Evolutionary conservation across 2,329 filamentous ascomycete genomes (phyloP), one percentile per base, ranked within the genome.

Genomic region (Scedosporium apiospermum): DNA sequence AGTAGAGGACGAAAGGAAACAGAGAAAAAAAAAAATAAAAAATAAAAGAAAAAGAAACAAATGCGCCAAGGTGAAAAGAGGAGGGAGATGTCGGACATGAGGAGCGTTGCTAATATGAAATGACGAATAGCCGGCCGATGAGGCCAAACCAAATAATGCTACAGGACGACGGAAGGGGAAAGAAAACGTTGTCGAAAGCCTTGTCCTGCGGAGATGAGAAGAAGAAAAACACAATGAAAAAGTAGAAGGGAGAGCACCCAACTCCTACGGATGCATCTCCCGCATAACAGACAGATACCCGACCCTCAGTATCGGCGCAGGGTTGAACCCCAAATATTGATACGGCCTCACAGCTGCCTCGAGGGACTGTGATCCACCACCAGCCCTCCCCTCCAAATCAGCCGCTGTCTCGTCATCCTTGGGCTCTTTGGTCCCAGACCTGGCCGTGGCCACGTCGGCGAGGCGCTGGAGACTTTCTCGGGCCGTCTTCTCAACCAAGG

Each of bases 381-480:
- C 62, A 67, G 71, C 58, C 44, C 69, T 67, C n/a, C 60, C 65
- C 63, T 71, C 71, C 63, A 27, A 57, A 62, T 57, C 65, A 57
- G 60, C 59, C 57, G 73, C 70, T 55, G 66, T 49, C 71, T 70
- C 14, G 70, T 72, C 53, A 65, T 66, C 21, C 34, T 14, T 62
- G 26, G 18, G 34, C 26, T 27, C 51, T 23, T 26, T 55, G 12
- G 51, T 55, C 21, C 44, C 55, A 14, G 53, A 49, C 7, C 42
- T 75, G 6, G 78, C 78, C 4, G 80, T 81, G 6, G 80, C 80
- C 58, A 82, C 67, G 66, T 88, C 83, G 6, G 84, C 86, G 7
- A 88, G 74, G 64, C 82, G 84, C 71, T 88, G 84, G 59, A 89
- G 74, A 41, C 82, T 80, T 65, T 78, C 81, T 69, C 77, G 85